Evolutionary conservation across 306 rosid species (phyloP), one percentile per base, ranked within the genome.

Genomic region (Phaseolus lunatus): DNA sequence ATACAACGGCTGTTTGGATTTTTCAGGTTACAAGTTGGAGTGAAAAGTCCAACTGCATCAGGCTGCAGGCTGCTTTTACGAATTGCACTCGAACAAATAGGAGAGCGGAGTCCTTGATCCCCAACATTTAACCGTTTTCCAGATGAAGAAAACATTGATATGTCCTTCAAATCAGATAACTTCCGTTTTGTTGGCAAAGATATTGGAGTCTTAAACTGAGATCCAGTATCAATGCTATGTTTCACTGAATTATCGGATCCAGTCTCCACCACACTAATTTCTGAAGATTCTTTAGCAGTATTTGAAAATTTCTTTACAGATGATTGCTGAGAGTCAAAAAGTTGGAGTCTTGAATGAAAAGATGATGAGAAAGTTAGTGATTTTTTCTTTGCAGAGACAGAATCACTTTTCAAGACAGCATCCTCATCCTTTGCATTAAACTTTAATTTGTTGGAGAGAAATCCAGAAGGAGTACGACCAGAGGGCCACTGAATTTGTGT

Each of bases 31-130:
- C 84, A 76, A 68, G 67, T 82, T 70, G 98, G 96, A 12, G 96
- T 84, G 47, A 73, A 81, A 81, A 84, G 87, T 61, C 94, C 96
- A 54, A 56, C 70, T 75, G 85, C 62, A 84, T 96, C 98, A 72
- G 64, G 56, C 57, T 78, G 80, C 24, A 86, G 80, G 78, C 80
- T 68, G 72, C 82, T 84, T 83, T 88, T 92, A 29, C 93, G 96
- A 27, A 72, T 49, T 58, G 87, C 56, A 67, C 48, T 84, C 22
- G 92, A 87, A 87, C 80, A 85, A 78, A 85, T 67, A 16, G 99
- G 98, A 77, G 98, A 89, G 13, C 88, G 89, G 78, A 88, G 86
- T 52, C 97, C 98, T 81, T 83, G 94, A 67, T 96, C 98, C 47
- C 89, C 83, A 2, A 79, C 68, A 75, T 89, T 89, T 27, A 88